Evolutionary conservation across 768 basidiomycete species (phyloP), one percentile per base, ranked within the genome.

Genomic region (Candolleomyces efflorescens): DNA sequence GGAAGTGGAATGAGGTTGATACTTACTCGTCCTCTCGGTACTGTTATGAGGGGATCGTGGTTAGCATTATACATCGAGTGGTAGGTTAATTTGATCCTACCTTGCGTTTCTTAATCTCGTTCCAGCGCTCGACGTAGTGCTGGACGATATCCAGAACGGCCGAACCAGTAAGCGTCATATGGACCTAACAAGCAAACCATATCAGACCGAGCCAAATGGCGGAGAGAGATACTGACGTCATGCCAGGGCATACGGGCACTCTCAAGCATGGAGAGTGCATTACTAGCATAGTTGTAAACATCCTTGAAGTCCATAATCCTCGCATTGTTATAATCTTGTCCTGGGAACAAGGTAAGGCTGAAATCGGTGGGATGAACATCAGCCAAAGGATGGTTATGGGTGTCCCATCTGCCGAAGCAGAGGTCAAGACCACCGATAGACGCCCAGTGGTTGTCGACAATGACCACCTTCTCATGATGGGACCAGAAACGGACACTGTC

Each of bases 341-440:
- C 96, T 0, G 96, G 92, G 78, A 96, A 98, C 24, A 98, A 78
- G 1, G 91, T 92, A 53, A 78, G 79, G 18, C 73, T 71, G 67
- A 94, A 94, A 64, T 94, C 79, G 2, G 92, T 92, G 0, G 93
- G 94, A 67, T 98, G 94, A 2, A 85, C 91, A 65, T 99, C 96
- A 3, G 94, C 89, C 39, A 98, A 81, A 0, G 94, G 94, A 68
- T 94, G 90, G 41, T 76, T 89, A 66, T 92, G 85, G 0, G 90
- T 92, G 72, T 98, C 97, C 95, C 96, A 99, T 18, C 97, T 88
- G 11, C 97, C 97, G 64, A 94, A 97, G 75, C 94, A 98, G 17
- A 97, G 78, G 69, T 99, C 97, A 24, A 99, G 83, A 11, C 97
- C 97, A 22, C 97, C 97, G 54, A 97, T 86, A 63, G 88, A 90